phyloP scores from a whole-genome alignment of 495 filamentous ascomycete species.

The Tuber magnatum region DNA sequence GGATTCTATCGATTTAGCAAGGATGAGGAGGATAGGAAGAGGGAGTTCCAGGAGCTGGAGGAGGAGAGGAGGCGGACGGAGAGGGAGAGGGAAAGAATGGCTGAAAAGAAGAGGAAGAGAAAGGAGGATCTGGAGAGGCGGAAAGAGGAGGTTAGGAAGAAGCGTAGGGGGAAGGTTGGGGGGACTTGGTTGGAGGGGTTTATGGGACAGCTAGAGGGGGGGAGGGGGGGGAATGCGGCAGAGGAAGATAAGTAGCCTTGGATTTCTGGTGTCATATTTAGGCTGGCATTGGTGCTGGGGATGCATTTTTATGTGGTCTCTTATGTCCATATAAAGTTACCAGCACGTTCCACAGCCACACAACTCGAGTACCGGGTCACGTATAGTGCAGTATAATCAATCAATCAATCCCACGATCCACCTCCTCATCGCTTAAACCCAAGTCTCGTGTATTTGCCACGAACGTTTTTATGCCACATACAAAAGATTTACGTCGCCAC shows the following conservation, averaged over 20 bases:
- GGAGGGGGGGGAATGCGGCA: constrained; percentile 28
- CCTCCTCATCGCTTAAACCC: neutral
- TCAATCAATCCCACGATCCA: neutral
- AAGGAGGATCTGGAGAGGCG: constrained; percentile 51
- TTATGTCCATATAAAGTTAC: neutral
- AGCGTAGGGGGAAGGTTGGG: constrained; percentile 55
- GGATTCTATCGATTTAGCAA: constrained; percentile 82
- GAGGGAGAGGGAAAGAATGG: constrained; percentile 49
- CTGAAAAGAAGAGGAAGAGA: constrained; percentile 50
- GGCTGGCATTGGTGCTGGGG: neutral
- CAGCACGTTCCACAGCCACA: neutral
- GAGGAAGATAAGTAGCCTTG: constrained; percentile 11
- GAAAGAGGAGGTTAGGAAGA: constrained; percentile 47
- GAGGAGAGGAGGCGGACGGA: constrained; percentile 63
- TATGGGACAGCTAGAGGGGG: constrained; percentile 52
- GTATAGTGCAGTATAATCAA: neutral
- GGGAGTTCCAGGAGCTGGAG: constrained; percentile 70
- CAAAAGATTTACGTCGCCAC: constrained; percentile 17
- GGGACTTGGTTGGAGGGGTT: constrained; percentile 63
- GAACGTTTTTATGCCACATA: neutral
- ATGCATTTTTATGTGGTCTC: neutral
- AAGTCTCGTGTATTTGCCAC: neutral
- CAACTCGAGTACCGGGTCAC: neutral
- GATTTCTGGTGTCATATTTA: neutral
- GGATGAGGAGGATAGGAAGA: constrained; percentile 56